phyloP scores from a whole-genome alignment of 2,329 filamentous ascomycete species.

The Cercospora sesami region DNA sequence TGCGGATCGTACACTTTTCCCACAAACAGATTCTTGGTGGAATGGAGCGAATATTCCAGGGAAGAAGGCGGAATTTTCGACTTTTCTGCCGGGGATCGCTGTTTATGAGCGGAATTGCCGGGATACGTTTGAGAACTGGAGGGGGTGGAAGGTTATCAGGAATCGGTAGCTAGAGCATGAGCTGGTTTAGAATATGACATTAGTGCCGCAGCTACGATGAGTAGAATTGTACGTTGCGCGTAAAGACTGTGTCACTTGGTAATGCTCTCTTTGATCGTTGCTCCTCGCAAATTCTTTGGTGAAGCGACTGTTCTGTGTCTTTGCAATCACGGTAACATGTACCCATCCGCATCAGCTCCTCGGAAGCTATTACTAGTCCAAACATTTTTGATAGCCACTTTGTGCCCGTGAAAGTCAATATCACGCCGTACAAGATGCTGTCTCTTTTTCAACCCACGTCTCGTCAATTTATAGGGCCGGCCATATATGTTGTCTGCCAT shows the following conservation, averaged over 20 bases:
- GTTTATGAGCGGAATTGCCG: constrained; percentile 44
- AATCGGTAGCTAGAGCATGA: not conserved
- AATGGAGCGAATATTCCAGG: constrained; percentile 47
- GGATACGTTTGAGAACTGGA: constrained; percentile 40
- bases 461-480: not conserved
- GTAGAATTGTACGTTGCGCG: not conserved
- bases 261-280: not conserved
- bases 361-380: constrained; percentile 28
- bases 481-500: constrained; percentile 15
- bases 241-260: not conserved
- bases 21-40: constrained; percentile 38
- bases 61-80: constrained; percentile 44
- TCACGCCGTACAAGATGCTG: constrained; percentile 26
- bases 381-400: constrained; percentile 23
- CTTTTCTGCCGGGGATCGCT: constrained; percentile 42
- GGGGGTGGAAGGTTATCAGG: constrained; percentile 34
- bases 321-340: constrained; percentile 2
- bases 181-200: not conserved
- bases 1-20: constrained; percentile 32
- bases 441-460: constrained; percentile 14
- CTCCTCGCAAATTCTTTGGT: no score
- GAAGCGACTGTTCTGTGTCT: not conserved
- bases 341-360: constrained; percentile 24
- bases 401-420: constrained; percentile 28
- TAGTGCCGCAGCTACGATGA: not conserved